phyloP scores from a whole-genome alignment of 2,329 filamentous ascomycete species.

The Pseudogymnoascus sp. region DNA sequence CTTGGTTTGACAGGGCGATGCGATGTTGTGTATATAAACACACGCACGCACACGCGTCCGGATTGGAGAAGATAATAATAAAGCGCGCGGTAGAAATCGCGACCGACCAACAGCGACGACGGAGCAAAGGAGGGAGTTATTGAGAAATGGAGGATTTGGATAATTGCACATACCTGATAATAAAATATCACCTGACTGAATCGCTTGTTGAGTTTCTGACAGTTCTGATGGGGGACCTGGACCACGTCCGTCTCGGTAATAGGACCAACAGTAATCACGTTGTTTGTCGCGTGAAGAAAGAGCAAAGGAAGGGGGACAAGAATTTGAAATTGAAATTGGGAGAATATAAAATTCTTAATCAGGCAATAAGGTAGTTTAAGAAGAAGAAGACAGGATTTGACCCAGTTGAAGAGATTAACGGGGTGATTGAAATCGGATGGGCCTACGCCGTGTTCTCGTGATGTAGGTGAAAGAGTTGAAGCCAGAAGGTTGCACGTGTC shows the following conservation, averaged over 20 bases:
- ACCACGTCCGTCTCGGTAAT: slow-evolving; percentile 1
- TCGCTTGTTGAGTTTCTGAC: slow-evolving; percentile 6
- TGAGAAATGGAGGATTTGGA: not conserved
- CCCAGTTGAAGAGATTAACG: not conserved
- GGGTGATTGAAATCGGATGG: not conserved
- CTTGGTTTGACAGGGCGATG: not conserved
- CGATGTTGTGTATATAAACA: slow-evolving; percentile 4
- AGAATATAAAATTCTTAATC: slow-evolving; percentile 7
- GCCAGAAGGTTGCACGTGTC: not conserved
- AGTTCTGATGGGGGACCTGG: slow-evolving; percentile 1
- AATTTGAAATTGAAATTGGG: not conserved
- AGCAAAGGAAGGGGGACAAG: not conserved
- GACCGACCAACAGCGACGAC: not conserved
- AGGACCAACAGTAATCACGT: slow-evolving; percentile 4
- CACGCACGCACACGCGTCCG: not conserved
- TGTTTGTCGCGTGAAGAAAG: not conserved
- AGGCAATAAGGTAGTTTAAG: slow-evolving; percentile 3
- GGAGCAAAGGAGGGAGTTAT: not conserved
- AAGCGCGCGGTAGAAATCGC: slow-evolving; percentile 4
- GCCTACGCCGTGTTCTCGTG: not conserved
- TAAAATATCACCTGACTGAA: not conserved
- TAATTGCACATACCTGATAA: slow-evolving; percentile 4
- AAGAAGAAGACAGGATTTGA: not conserved
- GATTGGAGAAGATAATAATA: slow-evolving; percentile 4
- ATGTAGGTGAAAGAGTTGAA: not conserved